Evolutionary conservation across 257 asterid genomes (phyloP), one percentile per base, ranked within the genome.

Genomic region (Ligustrum vulgare): DNA sequence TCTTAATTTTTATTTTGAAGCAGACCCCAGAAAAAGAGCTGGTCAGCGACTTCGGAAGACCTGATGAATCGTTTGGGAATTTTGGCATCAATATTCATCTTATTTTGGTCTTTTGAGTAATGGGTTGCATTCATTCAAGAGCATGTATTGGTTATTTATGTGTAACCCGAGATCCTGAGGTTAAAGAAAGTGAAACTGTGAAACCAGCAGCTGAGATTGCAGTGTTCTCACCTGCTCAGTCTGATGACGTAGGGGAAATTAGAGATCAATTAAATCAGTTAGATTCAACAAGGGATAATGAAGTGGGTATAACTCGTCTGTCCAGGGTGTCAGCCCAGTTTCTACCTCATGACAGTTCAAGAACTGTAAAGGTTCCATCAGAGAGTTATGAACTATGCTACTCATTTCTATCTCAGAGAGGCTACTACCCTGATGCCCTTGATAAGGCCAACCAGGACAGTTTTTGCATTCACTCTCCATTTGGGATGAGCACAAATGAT

Each of bases 401-500:
- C 86, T 94, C 98, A 13, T 94, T 88, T 83, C 79, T 94, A 62
- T 94, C 98, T 37, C 98, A 94, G 85, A 88, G 98, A 80, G 98
- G 98, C 4, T 94, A 92, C 82, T 94, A 94, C 75, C 98, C 98
- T 11, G 98, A 94, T 86, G 97, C 97, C 20, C 96, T 94, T 66
- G 98, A 94, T 83, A 94, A 94, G 79, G 93, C 95, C 66, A 94
- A 94, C 86, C 98, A 94, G 75, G 98, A 94, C 77, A 94, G 98
- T 87, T 94, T 92, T 72, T 92, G 96, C 87, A 89, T 94, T 74
- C 96, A 90, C 77, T 89, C 97, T 71, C 98, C 98, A 2, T 92
- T 94, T 78, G 98, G 98, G 75, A 77, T 89, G 23, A 89, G 85
- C 41, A 85, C 74, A 16, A 89, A 90, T 43, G 98, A 92, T 79